Evolutionary conservation across 305 asterid species (phyloP).

Genomic region (Rubia occidens): DNA sequence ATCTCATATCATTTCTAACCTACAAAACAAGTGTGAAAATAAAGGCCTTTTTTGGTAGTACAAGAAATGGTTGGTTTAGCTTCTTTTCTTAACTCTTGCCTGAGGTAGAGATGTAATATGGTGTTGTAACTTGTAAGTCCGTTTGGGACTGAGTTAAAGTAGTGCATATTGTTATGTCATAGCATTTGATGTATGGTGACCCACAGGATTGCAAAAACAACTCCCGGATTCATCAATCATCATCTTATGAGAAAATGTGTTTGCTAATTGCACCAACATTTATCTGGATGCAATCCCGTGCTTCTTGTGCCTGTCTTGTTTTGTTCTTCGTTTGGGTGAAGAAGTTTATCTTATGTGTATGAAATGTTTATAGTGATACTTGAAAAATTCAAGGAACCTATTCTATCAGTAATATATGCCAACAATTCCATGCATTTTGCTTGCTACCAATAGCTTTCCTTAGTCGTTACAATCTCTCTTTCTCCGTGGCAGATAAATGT

Average conservation of each 20-base stretch:
- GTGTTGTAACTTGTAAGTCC: not conserved
- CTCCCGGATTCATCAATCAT: not conserved
- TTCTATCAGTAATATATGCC: not conserved
- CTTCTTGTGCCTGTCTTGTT: not conserved
- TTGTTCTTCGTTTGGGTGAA: not conserved
- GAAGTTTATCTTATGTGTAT: not conserved
- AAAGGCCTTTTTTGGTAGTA: not conserved
- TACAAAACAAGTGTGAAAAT: not conserved
- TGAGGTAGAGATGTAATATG: not conserved
- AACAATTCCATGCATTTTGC: not conserved
- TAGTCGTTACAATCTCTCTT: constrained; percentile 17
- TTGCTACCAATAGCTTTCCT: constrained; percentile 9
- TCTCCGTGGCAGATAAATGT: constrained; percentile 36
- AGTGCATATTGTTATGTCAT: not conserved
- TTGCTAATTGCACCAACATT: not conserved
- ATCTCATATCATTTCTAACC: not conserved
- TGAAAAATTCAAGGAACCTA: not conserved
- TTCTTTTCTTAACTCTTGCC: not conserved
- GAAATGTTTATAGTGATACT: not conserved
- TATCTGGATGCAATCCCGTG: not conserved
- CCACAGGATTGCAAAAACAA: not conserved
- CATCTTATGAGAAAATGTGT: not conserved
- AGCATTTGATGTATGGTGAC: not conserved
- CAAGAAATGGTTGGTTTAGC: not conserved
- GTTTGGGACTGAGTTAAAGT: not conserved